Conservation (phyloP, 306 rosid genomes). For the Alnus rubra region DNA sequence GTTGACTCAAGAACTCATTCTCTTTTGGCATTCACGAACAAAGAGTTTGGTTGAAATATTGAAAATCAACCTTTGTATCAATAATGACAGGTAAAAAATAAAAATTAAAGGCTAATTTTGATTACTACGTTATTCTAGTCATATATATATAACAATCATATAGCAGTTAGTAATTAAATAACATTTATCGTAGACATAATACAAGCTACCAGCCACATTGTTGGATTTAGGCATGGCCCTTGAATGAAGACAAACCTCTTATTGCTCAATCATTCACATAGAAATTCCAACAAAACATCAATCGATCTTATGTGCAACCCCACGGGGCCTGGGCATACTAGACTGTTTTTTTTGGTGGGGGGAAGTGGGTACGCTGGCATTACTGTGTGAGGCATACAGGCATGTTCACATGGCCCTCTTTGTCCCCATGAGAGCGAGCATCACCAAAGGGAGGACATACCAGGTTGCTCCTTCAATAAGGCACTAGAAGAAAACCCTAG, state of each 20-base stretch:
- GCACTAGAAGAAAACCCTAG: constrained; percentile 22
- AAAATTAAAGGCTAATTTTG: too few relatives aligned
- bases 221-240: not conserved
- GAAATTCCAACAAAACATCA: constrained; percentile 31
- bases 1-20: too few relatives aligned
- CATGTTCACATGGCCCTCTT: constrained; percentile 63
- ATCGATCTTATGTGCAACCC: constrained; percentile 38
- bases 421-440: constrained; percentile 53
- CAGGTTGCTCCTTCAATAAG: constrained; percentile 36
- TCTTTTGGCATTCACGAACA: too few relatives aligned
- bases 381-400: constrained; percentile 39
- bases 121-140: too few relatives aligned
- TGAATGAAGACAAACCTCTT: constrained; percentile 55
- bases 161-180: too few relatives aligned
- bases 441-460: constrained; percentile 37
- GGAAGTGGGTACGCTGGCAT: constrained; percentile 39
- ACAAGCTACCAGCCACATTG: not conserved
- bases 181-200: too few relatives aligned
- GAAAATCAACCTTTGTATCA: too few relatives aligned
- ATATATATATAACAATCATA: too few relatives aligned
- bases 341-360: constrained; percentile 33
- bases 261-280: constrained; percentile 58
- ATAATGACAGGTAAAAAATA: too few relatives aligned
- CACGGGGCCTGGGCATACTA: constrained; percentile 46
- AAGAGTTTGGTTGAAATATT: too few relatives aligned